Evolutionary conservation across 2,329 filamentous ascomycete genomes (phyloP).

Genomic region (Trichoderma sp.): DNA sequence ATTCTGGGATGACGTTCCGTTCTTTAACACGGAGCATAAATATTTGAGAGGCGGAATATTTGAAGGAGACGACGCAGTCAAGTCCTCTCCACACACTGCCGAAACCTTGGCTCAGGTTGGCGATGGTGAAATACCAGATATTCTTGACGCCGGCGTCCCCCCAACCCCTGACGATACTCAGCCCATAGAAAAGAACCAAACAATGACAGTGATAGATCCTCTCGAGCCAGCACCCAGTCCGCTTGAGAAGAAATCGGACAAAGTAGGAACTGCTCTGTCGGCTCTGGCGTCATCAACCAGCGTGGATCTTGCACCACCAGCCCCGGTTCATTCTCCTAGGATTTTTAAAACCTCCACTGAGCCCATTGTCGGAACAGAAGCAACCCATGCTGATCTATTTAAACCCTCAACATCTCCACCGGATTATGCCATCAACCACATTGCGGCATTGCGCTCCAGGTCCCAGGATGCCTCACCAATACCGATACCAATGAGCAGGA

Average conservation of each 20-base stretch:
- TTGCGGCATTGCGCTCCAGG: conserved; percentile 65
- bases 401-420: conserved; percentile 54
- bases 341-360: conserved; percentile 50
- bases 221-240: conserved; percentile 39
- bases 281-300: conserved; percentile 46
- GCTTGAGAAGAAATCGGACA: conserved; percentile 49
- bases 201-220: conserved; percentile 43
- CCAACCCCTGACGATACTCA: conserved; percentile 41
- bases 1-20: conserved; percentile 95
- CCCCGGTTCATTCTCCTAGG: conserved; percentile 34
- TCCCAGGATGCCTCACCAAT: conserved; percentile 55
- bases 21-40: conserved; percentile 77
- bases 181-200: conserved; percentile 55
- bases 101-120: conserved; percentile 31
- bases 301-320: conserved; percentile 44
- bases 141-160: conserved; percentile 42
- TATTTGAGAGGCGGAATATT: conserved; percentile 83
- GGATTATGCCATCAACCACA: conserved; percentile 59
- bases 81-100: neutral
- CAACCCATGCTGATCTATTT: conserved; percentile 62
- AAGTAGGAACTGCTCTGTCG: conserved; percentile 31
- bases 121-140: conserved; percentile 47
- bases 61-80: conserved; percentile 37
- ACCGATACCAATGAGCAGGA: conserved; percentile 36
- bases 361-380: conserved; percentile 65